These are phyloP conservation scores for Suhomyces chickasaworum DNA, from an alignment of 1,139 yeast genomes.

Conservation along the genomic window DNA sequence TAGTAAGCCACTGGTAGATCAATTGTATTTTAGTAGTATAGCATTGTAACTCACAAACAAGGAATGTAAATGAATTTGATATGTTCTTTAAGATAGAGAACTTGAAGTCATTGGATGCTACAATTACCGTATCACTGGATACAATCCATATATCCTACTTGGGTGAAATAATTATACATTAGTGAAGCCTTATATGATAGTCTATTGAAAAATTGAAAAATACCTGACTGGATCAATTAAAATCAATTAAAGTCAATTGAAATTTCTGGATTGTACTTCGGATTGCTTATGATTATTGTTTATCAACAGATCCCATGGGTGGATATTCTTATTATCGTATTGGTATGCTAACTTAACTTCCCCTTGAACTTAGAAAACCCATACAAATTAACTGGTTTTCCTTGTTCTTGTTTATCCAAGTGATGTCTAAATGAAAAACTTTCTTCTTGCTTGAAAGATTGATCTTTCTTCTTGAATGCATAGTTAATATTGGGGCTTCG, in stretches of 20 bases:
- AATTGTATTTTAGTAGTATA: too few species aligned
- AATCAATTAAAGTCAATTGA: not conserved
- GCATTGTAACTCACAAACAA: too few species aligned
- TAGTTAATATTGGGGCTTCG: slow-evolving; percentile 26
- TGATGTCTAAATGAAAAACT: slow-evolving; percentile 51
- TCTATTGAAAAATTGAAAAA: not conserved
- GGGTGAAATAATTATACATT: not conserved
- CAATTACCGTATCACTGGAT: too few species aligned
- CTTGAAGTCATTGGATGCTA: too few species aligned
- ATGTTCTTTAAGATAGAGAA: too few species aligned
- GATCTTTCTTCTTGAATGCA: slow-evolving; percentile 42
- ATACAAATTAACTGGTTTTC: slow-evolving; percentile 5
- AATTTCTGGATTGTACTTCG: too few species aligned
- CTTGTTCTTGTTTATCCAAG: slow-evolving; percentile 18
- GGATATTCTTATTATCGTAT: too few species aligned
- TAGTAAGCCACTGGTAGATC: too few species aligned
- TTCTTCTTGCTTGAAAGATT: slow-evolving; percentile 51
- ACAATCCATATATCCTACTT: too few species aligned
- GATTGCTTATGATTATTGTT: too few species aligned
- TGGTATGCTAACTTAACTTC: slow-evolving; percentile 16
- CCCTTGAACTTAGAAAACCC: slow-evolving; percentile 17
- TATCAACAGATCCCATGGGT: too few species aligned
- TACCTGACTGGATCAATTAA: not conserved
- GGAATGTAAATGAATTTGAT: too few species aligned
- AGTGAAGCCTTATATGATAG: not conserved